Percentiles rank a stretch among this genome's conserved stretches.
These are phyloP conservation scores for Helotiales sp. DNA, from an alignment of 2,329 filamentous ascomycete species.

Conservation along the genomic window DNA sequence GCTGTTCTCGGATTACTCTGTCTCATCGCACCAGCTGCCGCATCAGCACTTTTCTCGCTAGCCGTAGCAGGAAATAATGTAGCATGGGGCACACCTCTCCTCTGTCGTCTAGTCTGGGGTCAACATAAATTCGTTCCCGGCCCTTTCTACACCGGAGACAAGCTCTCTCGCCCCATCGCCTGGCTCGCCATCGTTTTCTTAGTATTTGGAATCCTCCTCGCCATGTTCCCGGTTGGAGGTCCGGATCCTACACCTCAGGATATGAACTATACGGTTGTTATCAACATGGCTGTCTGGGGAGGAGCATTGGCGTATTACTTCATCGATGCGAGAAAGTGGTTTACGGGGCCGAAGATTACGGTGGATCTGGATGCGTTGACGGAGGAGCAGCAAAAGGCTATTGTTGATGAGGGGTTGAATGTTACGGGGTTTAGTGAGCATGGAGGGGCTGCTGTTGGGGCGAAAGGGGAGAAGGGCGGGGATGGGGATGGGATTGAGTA, in stretches of 20 bases:
- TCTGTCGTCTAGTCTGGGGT: slow-evolving; percentile 59
- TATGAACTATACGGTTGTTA: slow-evolving; percentile 66
- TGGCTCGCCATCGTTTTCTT: slow-evolving; percentile 54
- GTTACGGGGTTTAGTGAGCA: too few relatives aligned
- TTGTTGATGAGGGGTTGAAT: slow-evolving; percentile 26
- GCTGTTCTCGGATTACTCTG: slow-evolving; percentile 57
- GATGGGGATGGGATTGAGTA: too few relatives aligned
- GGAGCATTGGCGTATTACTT: slow-evolving; percentile 56
- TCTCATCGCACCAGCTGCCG: slow-evolving; percentile 57
- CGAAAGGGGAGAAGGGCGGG: too few relatives aligned
- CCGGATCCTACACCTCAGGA: slow-evolving; percentile 48
- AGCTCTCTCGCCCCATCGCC: slow-evolving; percentile 52
- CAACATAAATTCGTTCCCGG: slow-evolving; percentile 57
- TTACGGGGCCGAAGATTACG: slow-evolving; percentile 59
- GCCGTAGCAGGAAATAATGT: slow-evolving; percentile 61
- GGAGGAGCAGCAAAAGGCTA: slow-evolving; percentile 30
- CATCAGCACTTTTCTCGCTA: slow-evolving; percentile 59
- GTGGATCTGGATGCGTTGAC: slow-evolving; percentile 42
- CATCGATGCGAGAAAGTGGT: slow-evolving; percentile 58
- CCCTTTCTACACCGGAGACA: slow-evolving; percentile 56
- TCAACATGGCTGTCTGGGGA: slow-evolving; percentile 59
- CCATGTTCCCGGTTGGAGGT: slow-evolving; percentile 58
- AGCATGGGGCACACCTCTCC: slow-evolving; percentile 59
- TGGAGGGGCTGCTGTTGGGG: too few relatives aligned
- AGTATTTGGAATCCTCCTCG: slow-evolving; percentile 53